phyloP scores from a whole-genome alignment of 1,284 basidiomycete species.

The Volvariella surrecta region DNA sequence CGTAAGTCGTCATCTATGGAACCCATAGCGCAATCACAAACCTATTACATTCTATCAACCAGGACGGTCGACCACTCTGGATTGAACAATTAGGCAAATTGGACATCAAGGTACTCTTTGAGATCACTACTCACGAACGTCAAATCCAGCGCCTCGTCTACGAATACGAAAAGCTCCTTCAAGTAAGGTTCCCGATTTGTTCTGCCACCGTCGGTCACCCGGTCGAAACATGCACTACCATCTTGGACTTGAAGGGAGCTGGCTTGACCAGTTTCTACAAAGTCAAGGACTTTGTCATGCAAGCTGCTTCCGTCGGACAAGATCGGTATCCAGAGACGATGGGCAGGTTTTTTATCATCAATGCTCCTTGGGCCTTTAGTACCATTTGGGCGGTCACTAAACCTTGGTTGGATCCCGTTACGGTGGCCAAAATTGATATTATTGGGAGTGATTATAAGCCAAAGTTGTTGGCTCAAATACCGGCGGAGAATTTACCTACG shows the following conservation, averaged over 20 bases:
- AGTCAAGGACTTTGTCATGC: constrained; percentile 87
- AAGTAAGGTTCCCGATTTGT: constrained; percentile 80
- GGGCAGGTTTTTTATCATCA: constrained; percentile 97
- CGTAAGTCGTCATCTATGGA: constrained; percentile 29
- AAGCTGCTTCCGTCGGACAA: constrained; percentile 81
- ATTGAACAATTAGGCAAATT: constrained; percentile 90
- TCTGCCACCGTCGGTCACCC: constrained; percentile 67
- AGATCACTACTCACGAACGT: constrained; percentile 79
- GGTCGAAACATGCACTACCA: constrained; percentile 97
- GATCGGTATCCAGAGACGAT: constrained; percentile 90
- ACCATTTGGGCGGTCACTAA: constrained; percentile 88
- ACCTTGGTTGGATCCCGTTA: constrained; percentile 93
- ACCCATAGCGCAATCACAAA: constrained; percentile 1
- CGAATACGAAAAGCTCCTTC: constrained; percentile 91
- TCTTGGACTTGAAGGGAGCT: constrained; percentile 87
- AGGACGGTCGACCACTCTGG: constrained; percentile 96
- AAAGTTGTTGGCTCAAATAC: constrained; percentile 74
- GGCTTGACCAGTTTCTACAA: constrained; percentile 81
- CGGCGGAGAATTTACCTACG: constrained; percentile 74
- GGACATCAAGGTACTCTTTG: constrained; percentile 80
- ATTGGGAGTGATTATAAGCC: constrained; percentile 60
- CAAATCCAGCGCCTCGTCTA: constrained; percentile 85
- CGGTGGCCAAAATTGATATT: constrained; percentile 89
- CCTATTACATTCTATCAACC: constrained; percentile 3
- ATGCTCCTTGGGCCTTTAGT: constrained; percentile 88